Evolutionary conservation across 805 yeast species (phyloP), one percentile per base, ranked within the genome.

Genomic region (Trichomonascus vanleenenianus): DNA sequence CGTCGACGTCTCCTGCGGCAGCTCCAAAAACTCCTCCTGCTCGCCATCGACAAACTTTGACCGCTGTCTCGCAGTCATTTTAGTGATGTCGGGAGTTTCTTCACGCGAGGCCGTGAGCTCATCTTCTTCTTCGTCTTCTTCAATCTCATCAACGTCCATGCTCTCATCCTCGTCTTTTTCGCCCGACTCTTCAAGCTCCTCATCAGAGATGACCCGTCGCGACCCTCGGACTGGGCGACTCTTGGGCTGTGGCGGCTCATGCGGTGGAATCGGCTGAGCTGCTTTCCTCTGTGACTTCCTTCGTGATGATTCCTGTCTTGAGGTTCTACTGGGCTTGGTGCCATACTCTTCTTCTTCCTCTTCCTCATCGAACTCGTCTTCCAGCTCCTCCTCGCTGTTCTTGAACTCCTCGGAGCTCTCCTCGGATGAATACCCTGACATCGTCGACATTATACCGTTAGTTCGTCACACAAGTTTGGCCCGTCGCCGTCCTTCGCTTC

Each of bases 31-130:
- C 2, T 62, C 63, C n/a, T 61, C 47, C n/a, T 50, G 57, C 42
- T 51, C 45, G 46, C 53, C 40, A 30, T 56, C 61, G 12, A 52
- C 47, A 30, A 49, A 57, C 34, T 55, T 43, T 7, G 65, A 62
- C 14, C 71, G 60, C 47, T 67, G 72, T 11, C 72, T 63, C 2
- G 68, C 68, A 2, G 70, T 65, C 63, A 67, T 57, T n/a, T 59
- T 59, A 3, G 59, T 40, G 30, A 50, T 22, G 31, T 54, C 57
- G 2, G 52, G 56, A 11, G 51, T 34, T 30, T 36, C 45, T 11
- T 20, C 40, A 5, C 45, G 41, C 3, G 45, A 43, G 16, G 16
- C 12, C 4, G 19, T 14, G 4, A 14, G 53, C 1, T 44, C 53
- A 16, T 41, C 54, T 9, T 47, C 61, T 49, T 45, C 55, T 40